Conservation (phyloP, 1,284 basidiomycete genomes). For the Hypsizygus ulmarius region DNA sequence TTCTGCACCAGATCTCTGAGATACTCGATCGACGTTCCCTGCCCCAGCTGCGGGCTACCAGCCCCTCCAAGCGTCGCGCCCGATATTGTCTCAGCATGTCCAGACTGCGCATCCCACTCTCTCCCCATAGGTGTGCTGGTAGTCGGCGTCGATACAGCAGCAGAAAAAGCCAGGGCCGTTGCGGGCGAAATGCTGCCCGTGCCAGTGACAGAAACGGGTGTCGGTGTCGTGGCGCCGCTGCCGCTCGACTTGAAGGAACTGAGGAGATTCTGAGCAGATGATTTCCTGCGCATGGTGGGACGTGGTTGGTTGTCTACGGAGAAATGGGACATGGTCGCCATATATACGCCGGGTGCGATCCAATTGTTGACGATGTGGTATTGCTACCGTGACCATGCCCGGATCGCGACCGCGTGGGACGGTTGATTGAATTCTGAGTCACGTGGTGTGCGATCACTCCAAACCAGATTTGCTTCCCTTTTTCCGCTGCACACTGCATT, state of each 20-base stretch:
- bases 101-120: conserved; percentile 70
- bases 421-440: background rate
- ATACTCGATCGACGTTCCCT: conserved; percentile 72
- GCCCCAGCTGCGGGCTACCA: conserved; percentile 44
- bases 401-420: background rate
- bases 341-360: background rate
- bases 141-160: conserved; percentile 33
- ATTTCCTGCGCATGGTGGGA: conserved; percentile 76
- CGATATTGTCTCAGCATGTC: conserved; percentile 47
- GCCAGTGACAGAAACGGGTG: conserved; percentile 31
- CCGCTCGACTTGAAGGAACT: conserved; percentile 62
- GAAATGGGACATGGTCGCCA: conserved; percentile 35
- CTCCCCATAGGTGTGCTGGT: conserved; percentile 48
- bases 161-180: conserved; percentile 32
- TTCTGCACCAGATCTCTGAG: conserved; percentile 77
- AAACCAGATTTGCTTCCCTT: conserved; percentile 3
- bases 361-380: background rate
- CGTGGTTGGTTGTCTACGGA: conserved; percentile 36
- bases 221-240: conserved; percentile 23
- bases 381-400: too few relatives aligned
- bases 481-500: conserved; percentile 3
- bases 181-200: conserved; percentile 30
- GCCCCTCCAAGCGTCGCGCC: conserved; percentile 36
- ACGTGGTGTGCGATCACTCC: conserved; percentile 3
- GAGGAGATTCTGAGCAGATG: conserved; percentile 78